phyloP scores from a whole-genome alignment of 805 yeast genomes.

The Zygoascus tannicola region DNA sequence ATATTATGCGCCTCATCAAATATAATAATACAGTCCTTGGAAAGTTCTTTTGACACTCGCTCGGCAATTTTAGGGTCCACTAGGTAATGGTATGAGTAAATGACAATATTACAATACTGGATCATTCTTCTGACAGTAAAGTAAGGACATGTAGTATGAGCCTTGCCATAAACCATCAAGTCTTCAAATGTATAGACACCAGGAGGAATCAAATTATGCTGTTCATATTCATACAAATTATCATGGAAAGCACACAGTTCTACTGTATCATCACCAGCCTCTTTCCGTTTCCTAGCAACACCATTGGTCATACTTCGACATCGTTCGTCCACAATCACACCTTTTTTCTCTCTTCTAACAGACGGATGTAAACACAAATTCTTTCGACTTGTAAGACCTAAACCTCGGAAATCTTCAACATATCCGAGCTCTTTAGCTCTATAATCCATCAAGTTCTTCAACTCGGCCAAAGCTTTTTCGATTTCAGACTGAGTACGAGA shows the following conservation, averaged over 20 bases:
- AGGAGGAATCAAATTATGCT: slow-evolving; percentile 77
- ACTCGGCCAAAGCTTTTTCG: slow-evolving; percentile 90
- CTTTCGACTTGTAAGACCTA: slow-evolving; percentile 91
- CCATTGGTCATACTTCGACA: slow-evolving; percentile 95
- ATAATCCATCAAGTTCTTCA: slow-evolving; percentile 79
- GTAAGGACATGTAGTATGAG: slow-evolving; percentile 83
- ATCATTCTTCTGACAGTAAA: slow-evolving; percentile 98
- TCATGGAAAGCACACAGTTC: slow-evolving; percentile 84
- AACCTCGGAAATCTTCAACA: slow-evolving; percentile 84
- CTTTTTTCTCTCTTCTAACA: slow-evolving; percentile 81
- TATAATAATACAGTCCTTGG: slow-evolving; percentile 86
- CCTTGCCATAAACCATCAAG: slow-evolving; percentile 65
- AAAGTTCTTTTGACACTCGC: slow-evolving; percentile 82
- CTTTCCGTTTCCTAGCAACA: slow-evolving; percentile 58
- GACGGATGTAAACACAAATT: slow-evolving; percentile 87
- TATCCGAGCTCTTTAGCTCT: slow-evolving; percentile 75
- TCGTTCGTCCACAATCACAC: slow-evolving; percentile 88
- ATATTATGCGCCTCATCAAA: slow-evolving; percentile 99
- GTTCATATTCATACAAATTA: slow-evolving; percentile 75
- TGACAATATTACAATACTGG: slow-evolving; percentile 78
- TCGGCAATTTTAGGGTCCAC: slow-evolving; percentile 96
- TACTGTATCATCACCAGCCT: slow-evolving; percentile 48
- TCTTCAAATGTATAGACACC: slow-evolving; percentile 95
- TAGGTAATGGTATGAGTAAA: slow-evolving; percentile 92
- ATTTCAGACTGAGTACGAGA: slow-evolving; percentile 99